Percentiles rank a stretch among this genome's conserved stretches.
These are phyloP conservation scores for Penicillium flavigenum DNA, from an alignment of 495 filamentous ascomycete species.

Conservation along the genomic window DNA sequence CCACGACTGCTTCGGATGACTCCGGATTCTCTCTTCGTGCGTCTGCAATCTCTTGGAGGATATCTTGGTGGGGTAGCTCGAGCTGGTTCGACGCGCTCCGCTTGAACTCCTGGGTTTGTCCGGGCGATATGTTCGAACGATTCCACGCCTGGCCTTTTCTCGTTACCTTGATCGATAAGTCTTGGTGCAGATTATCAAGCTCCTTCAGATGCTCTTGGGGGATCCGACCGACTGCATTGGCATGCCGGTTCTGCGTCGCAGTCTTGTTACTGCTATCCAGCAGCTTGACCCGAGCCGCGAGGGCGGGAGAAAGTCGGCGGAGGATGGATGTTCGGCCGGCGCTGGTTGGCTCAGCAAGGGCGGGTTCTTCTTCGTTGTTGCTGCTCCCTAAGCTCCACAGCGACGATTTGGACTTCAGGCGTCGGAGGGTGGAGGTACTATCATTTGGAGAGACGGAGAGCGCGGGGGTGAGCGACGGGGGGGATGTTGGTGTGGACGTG, in stretches of 20 bases:
- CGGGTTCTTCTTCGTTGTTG: conserved; percentile 35
- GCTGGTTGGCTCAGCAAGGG: conserved; percentile 21
- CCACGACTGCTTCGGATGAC: conserved; percentile 24
- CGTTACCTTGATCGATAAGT: conserved; percentile 55
- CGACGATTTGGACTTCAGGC: conserved; percentile 46
- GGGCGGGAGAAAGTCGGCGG: conserved; percentile 60
- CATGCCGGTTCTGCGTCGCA: conserved; percentile 35
- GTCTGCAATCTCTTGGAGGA: conserved; percentile 20
- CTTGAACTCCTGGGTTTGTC: conserved; percentile 14
- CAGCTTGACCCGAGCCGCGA: conserved; percentile 74
- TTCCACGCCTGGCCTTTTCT: conserved; percentile 65
- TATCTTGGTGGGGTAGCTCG: conserved; percentile 22
- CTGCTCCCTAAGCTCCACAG: conserved; percentile 44
- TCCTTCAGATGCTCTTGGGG: conserved; percentile 70
- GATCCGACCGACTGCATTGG: conserved; percentile 65
- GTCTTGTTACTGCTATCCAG: conserved; percentile 59
- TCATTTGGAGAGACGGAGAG: conserved; percentile 39
- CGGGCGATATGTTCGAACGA: conserved; percentile 31
- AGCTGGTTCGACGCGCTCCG: conserved; percentile 26
- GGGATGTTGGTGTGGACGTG: conserved; percentile 32
- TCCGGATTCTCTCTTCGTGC: conserved; percentile 17
- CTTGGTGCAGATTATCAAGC: conserved; percentile 61
- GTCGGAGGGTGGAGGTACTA: conserved; percentile 33
- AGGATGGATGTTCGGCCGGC: conserved; percentile 39
- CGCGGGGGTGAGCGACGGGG: conserved; percentile 33